Percentiles rank a stretch among this genome's conserved stretches.
phyloP scores from a whole-genome alignment of 257 asterid genomes.

The Galeopsis tetrahit region DNA sequence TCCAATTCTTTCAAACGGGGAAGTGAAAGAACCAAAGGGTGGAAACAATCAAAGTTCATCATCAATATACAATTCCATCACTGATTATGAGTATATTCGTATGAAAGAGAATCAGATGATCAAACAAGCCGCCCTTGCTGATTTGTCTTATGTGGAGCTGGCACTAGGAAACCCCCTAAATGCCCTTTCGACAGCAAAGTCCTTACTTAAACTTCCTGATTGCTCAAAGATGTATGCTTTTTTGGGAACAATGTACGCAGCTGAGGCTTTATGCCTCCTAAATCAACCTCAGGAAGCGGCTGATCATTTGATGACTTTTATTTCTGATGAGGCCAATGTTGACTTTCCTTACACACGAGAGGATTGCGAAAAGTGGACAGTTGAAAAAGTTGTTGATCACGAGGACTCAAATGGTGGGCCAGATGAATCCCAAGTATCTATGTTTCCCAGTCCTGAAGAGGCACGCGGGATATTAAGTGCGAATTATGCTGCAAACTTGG shows the following conservation, averaged over 20 bases:
- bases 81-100: slow-evolving; percentile 57
- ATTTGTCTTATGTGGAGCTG: slow-evolving; percentile 76
- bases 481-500: slow-evolving; percentile 68
- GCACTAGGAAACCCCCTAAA: slow-evolving; percentile 67
- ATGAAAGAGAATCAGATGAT: slow-evolving; percentile 66
- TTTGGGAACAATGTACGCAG: slow-evolving; percentile 70
- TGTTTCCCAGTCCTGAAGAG: slow-evolving; percentile 75
- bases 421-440: slow-evolving; percentile 49
- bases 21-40: slow-evolving; percentile 69
- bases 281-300: slow-evolving; percentile 83
- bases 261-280: slow-evolving; percentile 87
- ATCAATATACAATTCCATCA: slow-evolving; percentile 51
- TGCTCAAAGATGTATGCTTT: slow-evolving; percentile 62
- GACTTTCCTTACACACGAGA: slow-evolving; percentile 70
- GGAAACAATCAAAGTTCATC: slow-evolving; percentile 55
- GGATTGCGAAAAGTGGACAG: slow-evolving; percentile 69
- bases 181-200: slow-evolving; percentile 63
- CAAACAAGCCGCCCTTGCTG: slow-evolving; percentile 72
- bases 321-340: slow-evolving; percentile 54
- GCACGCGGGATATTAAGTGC: slow-evolving; percentile 69
- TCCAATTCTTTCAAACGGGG: slow-evolving; percentile 63
- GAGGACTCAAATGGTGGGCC: slow-evolving; percentile 57
- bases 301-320: slow-evolving; percentile 49
- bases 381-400: slow-evolving; percentile 54
- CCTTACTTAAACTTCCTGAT: slow-evolving; percentile 58